phyloP scores from a whole-genome alignment of 352 stramenopile species.

The Hyaloperonospora brassicae region DNA sequence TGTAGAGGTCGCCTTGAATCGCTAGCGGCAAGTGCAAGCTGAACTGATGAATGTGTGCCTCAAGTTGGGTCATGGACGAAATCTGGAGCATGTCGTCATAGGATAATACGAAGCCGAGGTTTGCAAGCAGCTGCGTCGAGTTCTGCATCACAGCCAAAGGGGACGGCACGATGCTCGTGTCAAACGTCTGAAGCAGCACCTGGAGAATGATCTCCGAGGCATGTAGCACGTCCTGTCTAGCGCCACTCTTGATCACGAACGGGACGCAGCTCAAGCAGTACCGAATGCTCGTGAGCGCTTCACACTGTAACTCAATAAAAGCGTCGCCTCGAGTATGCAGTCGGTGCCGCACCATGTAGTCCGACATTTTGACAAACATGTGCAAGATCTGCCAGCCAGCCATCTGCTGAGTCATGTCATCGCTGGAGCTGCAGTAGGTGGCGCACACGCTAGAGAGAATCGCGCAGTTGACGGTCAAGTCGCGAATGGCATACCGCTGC shows the following conservation, averaged over 20 bases:
- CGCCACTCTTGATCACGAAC: slow-evolving; percentile 49
- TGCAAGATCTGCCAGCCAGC: slow-evolving; percentile 57
- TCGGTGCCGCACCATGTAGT: slow-evolving; percentile 54
- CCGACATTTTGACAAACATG: slow-evolving; percentile 49
- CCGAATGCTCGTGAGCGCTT: slow-evolving; percentile 52
- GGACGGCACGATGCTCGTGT: slow-evolving; percentile 59
- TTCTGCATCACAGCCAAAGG: slow-evolving; percentile 56
- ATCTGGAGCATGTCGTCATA: slow-evolving; percentile 64
- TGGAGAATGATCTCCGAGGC: slow-evolving; percentile 45
- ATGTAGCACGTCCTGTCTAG: slow-evolving; percentile 42
- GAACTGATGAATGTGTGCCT: slow-evolving; percentile 66
- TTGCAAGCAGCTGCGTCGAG: slow-evolving; percentile 57
- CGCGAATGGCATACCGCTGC: slow-evolving; percentile 42
- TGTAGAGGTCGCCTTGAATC: slow-evolving; percentile 75
- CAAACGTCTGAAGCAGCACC: slow-evolving; percentile 47
- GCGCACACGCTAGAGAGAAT: slow-evolving; percentile 55
- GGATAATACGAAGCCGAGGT: slow-evolving; percentile 52
- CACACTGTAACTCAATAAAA: slow-evolving; percentile 54
- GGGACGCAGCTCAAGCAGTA: slow-evolving; percentile 52
- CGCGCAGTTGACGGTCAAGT: slow-evolving; percentile 48
- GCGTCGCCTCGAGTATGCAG: slow-evolving; percentile 46
- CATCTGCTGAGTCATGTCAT: slow-evolving; percentile 51
- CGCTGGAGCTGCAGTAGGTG: slow-evolving; percentile 48
- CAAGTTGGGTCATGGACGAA: slow-evolving; percentile 59
- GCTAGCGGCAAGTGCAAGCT: slow-evolving; percentile 55